Conservation (phyloP, 768 basidiomycete species). For the Trichaptum fuscoviolaceum region DNA sequence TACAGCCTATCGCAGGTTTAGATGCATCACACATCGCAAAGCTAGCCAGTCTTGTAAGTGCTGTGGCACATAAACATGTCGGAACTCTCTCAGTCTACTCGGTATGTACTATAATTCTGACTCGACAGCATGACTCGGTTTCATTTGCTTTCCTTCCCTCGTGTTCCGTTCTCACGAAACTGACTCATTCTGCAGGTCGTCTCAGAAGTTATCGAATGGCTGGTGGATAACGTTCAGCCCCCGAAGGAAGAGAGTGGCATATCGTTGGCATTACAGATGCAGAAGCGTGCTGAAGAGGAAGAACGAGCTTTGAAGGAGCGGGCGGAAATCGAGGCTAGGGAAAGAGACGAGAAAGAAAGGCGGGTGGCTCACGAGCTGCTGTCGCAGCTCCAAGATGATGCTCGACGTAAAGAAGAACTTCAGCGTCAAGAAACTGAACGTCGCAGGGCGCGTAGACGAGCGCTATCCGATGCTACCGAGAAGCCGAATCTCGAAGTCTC, state of each 20-base stretch:
- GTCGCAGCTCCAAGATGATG: constrained; percentile 62
- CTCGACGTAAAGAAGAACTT: constrained; percentile 19
- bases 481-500: constrained; percentile 42
- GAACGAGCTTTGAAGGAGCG: constrained; percentile 54
- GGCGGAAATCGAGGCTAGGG: constrained; percentile 51
- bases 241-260: constrained; percentile 49
- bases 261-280: constrained; percentile 79
- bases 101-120: neutral
- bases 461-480: constrained; percentile 67
- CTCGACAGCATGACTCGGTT: neutral
- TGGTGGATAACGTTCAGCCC: constrained; percentile 50
- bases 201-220: constrained; percentile 67
- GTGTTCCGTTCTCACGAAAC: neutral
- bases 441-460: constrained; percentile 53
- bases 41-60: constrained; percentile 54
- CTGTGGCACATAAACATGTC: constrained; percentile 53
- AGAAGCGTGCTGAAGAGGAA: constrained; percentile 61
- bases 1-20: constrained; percentile 59
- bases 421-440: constrained; percentile 52
- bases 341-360: constrained; percentile 43
- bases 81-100: neutral
- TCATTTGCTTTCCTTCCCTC: neutral
- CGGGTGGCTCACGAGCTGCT: constrained; percentile 55
- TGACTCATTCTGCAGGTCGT: constrained; percentile 59
- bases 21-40: constrained; percentile 49